Evolutionary conservation across 2,329 filamentous ascomycete species (phyloP).

Genomic region (Ceratocystis cubensis): DNA sequence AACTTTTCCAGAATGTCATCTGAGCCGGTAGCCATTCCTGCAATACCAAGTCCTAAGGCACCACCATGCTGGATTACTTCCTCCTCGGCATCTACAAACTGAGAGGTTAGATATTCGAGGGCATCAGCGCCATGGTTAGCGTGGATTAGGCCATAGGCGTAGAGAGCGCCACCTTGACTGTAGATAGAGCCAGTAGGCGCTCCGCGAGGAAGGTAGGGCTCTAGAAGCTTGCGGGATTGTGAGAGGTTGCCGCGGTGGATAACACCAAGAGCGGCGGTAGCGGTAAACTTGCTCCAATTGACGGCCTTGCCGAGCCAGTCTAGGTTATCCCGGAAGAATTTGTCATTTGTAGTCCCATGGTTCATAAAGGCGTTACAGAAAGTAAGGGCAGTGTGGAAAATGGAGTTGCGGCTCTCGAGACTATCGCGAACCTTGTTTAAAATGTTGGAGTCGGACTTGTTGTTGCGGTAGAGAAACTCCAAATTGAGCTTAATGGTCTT

Average conservation of each 20-base stretch:
- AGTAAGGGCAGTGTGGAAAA: constrained; percentile 94
- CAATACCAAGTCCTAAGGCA: constrained; percentile 86
- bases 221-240: constrained; percentile 83
- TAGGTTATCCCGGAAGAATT: constrained; percentile 94
- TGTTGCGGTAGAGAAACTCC: constrained; percentile 92
- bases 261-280: constrained; percentile 87
- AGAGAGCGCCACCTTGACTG: constrained; percentile 90
- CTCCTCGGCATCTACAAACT: constrained; percentile 64
- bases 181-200: constrained; percentile 77
- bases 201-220: constrained; percentile 78
- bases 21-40: constrained; percentile 91
- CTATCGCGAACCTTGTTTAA: constrained; percentile 95
- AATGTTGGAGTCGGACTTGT: constrained; percentile 81
- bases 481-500: constrained; percentile 91
- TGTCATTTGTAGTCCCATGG: constrained; percentile 92
- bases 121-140: constrained; percentile 94
- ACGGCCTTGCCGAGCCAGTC: constrained; percentile 98
- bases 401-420: constrained; percentile 88
- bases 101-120: constrained; percentile 61
- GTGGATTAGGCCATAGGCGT: constrained; percentile 90
- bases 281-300: constrained; percentile 99
- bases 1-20: constrained; percentile 85
- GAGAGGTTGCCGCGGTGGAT: constrained; percentile 92
- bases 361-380: constrained; percentile 99
- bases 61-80: constrained; percentile 97